These are phyloP conservation scores for Rhytidhysteron rufulum DNA, from an alignment of 2,329 filamentous ascomycete species.

Conservation along the genomic window DNA sequence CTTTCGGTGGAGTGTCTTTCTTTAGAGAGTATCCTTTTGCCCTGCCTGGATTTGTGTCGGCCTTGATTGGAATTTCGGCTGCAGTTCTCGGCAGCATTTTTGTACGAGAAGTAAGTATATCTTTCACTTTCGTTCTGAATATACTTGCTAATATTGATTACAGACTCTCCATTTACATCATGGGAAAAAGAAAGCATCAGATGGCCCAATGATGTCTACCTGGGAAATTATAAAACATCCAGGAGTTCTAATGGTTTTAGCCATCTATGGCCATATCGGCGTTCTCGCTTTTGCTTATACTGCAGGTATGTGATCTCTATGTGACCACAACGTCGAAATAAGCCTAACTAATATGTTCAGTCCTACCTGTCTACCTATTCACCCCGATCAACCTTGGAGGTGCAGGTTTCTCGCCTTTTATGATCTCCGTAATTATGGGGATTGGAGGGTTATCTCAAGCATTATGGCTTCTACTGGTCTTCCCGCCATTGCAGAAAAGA, in stretches of 20 bases:
- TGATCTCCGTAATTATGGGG: constrained; percentile 65
- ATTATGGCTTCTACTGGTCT: constrained; percentile 66
- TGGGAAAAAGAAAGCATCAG: constrained; percentile 13
- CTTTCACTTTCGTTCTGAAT: neutral
- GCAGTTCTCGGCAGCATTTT: constrained; percentile 53
- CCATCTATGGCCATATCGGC: constrained; percentile 63
- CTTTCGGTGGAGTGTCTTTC: constrained; percentile 56
- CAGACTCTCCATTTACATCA: constrained; percentile 30
- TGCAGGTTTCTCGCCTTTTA: constrained; percentile 56
- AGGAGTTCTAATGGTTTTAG: constrained; percentile 63
- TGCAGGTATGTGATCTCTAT: constrained; percentile 34
- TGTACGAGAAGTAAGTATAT: constrained; percentile 53
- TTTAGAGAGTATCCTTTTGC: constrained; percentile 64
- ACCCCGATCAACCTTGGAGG: constrained; percentile 62
- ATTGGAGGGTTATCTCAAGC: constrained; percentile 64
- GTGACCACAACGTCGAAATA: neutral
- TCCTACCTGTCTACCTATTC: constrained; percentile 66
- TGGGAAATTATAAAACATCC: constrained; percentile 58
- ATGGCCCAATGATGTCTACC: constrained; percentile 40
- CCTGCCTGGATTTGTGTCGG: constrained; percentile 59
- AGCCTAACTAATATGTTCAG: constrained; percentile 6
- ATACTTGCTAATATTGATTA: constrained; percentile 2
- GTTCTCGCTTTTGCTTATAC: constrained; percentile 70
- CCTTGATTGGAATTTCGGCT: constrained; percentile 51
- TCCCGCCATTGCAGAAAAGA: constrained; percentile 63